Base-by-base conservation (phyloP, 1,284 basidiomycete genomes). In the Ustilago cynodontis region DNA sequence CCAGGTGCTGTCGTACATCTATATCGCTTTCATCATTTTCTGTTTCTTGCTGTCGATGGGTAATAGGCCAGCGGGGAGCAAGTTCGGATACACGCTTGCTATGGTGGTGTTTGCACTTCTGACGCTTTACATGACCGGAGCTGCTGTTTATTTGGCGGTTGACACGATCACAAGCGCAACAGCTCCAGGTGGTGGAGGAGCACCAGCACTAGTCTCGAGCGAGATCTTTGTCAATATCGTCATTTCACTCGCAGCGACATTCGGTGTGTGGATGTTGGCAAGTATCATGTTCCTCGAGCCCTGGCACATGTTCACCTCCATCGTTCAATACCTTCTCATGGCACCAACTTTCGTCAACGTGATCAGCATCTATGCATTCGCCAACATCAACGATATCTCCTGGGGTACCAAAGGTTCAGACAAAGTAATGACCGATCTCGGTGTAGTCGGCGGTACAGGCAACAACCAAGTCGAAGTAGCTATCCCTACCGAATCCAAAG, bases 371-470 rank as follows among this genome's bases (percentile, higher is more conserved):
- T 86, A 86, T 51, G 82, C 83, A 0, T 84, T 86, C 59, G 83
- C 81, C 76, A 85, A 86, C 72, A 81, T 79, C 37, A 80, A 83
- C 62, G 82, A 84, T 51, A 76, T 79, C 37, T 71, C 65, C 14
- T 86, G 84, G 85, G 85, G 85, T 33, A 86, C 85, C 49, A 86
- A 86, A 56, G 85, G 85, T 6, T 81, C 76, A 9, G 82, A 83
- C 50, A 82, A 68, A 37, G 71, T 81, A 28, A 63, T 75, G 51
- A 82, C 78, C 0, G 85, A 86, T 60, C 63, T 86, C 18, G 83
- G 83, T 20, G 76, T 80, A 2, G 84, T 83, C 14, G 70, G 68
- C 3, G 65, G 63, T 2, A 24, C 60, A 13, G 61, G 68, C 10
- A 53, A 51, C 26, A 79, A 83, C 37, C 71, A 81, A 51, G 84